These are phyloP conservation scores for Berkeleyomyces basicola DNA, from an alignment of 2,329 filamentous ascomycete species.

Conservation along the genomic window DNA sequence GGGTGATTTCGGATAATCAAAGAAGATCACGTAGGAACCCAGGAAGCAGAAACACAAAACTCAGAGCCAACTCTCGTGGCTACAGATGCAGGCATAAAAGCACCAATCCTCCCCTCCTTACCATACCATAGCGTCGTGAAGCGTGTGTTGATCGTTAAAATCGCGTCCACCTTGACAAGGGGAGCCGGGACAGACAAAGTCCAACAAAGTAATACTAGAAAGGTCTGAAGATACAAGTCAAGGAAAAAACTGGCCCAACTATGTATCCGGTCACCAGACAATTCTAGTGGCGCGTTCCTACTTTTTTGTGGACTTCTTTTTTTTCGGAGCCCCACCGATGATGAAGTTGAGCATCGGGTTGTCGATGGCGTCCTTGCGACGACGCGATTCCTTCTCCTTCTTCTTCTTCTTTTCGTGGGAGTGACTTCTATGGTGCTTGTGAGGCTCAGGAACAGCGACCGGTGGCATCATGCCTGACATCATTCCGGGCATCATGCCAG, in stretches of 20 bases:
- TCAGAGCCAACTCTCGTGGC: conserved; percentile 3
- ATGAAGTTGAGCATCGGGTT: not conserved
- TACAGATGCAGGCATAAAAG: not conserved
- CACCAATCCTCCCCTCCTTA: not conserved
- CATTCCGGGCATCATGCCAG: not conserved
- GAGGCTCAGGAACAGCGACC: not conserved
- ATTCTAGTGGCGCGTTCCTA: not conserved
- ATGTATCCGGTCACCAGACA: not conserved
- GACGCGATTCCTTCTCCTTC: not conserved
- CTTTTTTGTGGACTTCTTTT: not conserved
- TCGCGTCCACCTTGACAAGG: not conserved
- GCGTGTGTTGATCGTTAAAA: not conserved
- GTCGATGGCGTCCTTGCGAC: not conserved
- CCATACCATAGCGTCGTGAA: not conserved
- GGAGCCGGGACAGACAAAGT: not conserved
- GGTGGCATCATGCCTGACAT: not conserved
- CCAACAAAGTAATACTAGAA: not conserved
- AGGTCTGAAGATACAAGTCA: not conserved
- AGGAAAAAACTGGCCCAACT: not conserved
- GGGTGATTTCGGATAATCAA: not conserved
- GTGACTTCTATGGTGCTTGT: not conserved
- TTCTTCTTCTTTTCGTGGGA: not conserved
- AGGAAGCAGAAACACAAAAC: conserved; percentile 11
- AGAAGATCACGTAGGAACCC: not conserved
- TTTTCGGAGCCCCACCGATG: not conserved